A percentile compares a stretch with the other conserved stretches of the same genome.
phyloP scores from a whole-genome alignment of 2,329 filamentous ascomycete species.

The Pestalotiopsis sp. region DNA sequence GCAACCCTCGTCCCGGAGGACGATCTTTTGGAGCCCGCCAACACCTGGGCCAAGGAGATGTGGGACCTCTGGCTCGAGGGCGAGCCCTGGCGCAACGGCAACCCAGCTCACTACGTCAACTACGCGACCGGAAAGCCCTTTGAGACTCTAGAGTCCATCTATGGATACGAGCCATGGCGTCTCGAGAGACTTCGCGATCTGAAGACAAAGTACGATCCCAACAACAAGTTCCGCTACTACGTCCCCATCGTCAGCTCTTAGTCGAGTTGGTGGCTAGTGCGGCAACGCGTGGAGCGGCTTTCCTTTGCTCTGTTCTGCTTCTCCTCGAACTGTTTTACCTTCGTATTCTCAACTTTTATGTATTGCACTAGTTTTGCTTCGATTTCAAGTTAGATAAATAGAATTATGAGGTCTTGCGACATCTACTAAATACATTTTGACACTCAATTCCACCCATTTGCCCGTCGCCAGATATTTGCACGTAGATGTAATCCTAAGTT shows the following conservation, averaged over 20 bases:
- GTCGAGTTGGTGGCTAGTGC: no score
- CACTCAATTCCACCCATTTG: no score
- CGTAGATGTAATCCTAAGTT: no score
- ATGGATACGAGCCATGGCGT: constrained; percentile 33
- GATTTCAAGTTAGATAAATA: no score
- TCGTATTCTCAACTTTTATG: no score
- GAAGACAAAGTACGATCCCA: constrained; percentile 36
- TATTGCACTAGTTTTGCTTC: no score
- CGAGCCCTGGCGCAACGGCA: constrained; percentile 14
- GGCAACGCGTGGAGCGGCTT: no score
- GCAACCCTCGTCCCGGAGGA: neutral
- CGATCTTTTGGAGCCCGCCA: constrained; percentile 4
- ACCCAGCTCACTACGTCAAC: constrained; percentile 22
- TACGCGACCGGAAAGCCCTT: constrained; percentile 21
- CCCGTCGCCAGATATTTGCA: no score
- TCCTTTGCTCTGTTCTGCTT: no score
- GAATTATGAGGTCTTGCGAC: no score
- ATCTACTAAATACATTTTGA: no score
- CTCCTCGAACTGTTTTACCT: no score
- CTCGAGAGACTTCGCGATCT: constrained; percentile 27
- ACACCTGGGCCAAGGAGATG: constrained; percentile 16
- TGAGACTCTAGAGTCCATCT: constrained; percentile 26
- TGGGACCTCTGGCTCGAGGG: constrained; percentile 21
- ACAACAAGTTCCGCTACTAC: constrained; percentile 21
- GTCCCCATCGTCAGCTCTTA: constrained; percentile 14